Conservation (phyloP, 2,329 filamentous ascomycete species). For the Colletotrichum coccodes region DNA sequence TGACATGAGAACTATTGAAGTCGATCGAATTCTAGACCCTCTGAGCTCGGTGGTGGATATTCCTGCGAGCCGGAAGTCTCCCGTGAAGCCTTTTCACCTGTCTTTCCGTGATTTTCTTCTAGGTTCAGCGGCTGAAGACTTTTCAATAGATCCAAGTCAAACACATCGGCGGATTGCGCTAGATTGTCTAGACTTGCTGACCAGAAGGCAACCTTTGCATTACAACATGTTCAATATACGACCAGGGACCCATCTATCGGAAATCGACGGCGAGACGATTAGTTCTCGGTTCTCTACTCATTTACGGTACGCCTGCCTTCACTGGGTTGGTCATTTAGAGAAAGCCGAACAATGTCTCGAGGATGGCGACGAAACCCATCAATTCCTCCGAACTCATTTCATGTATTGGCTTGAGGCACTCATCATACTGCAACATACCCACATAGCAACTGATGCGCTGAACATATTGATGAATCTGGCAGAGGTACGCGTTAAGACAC, state of each 20-base stretch:
- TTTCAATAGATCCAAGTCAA: not conserved
- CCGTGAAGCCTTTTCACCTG: not conserved
- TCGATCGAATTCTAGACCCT: not conserved
- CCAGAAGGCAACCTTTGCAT: too few relatives aligned
- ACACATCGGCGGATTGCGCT: not conserved
- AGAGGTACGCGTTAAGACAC: not conserved
- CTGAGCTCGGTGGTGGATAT: not conserved
- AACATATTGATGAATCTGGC: not conserved
- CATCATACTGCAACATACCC: not conserved
- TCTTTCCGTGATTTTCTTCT: slow-evolving; percentile 16
- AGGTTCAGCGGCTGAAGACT: not conserved
- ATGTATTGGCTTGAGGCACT: slow-evolving; percentile 4
- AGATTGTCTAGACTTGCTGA: not conserved
- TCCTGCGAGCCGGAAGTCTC: not conserved
- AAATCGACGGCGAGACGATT: not conserved
- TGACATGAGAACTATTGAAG: not conserved
- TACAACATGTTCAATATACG: too few relatives aligned
- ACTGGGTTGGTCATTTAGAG: not conserved
- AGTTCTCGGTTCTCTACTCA: not conserved
- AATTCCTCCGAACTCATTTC: not conserved
- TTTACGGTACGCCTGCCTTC: slow-evolving; percentile 1
- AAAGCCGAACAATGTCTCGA: not conserved
- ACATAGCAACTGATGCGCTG: not conserved
- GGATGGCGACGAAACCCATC: not conserved
- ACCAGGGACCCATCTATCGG: not conserved